Conservation (phyloP, 495 filamentous ascomycete species). For the Tuber aestivum region DNA sequence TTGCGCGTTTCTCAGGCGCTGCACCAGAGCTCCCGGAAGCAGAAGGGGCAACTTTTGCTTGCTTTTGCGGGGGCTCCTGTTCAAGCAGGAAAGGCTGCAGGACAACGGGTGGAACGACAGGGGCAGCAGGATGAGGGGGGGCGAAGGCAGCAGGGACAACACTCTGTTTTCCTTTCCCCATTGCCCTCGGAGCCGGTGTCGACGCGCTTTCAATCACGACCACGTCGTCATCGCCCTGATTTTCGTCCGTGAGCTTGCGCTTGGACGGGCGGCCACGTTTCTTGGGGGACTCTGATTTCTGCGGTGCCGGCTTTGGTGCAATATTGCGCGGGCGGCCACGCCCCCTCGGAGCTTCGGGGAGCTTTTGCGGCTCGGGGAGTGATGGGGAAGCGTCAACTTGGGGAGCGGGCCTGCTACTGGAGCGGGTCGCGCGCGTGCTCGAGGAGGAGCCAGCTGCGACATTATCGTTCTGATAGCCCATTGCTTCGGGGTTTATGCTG, state of each 20-base stretch:
- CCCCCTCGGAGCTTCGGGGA: constrained; percentile 1
- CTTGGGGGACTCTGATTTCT: background rate
- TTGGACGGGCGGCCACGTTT: constrained; percentile 14
- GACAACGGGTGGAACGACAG: background rate
- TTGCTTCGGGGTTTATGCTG: constrained; percentile 16
- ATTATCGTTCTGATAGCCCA: constrained; percentile 15
- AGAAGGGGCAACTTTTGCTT: constrained; percentile 8
- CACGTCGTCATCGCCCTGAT: constrained; percentile 13
- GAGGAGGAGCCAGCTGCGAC: constrained; percentile 3
- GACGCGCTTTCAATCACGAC: constrained; percentile 4
- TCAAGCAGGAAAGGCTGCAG: background rate
- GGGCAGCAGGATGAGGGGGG: background rate
- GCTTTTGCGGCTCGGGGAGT: background rate
- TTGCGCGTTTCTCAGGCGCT: constrained; percentile 28
- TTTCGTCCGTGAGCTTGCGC: constrained; percentile 18
- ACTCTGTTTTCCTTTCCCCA: constrained; percentile 23
- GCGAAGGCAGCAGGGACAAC: background rate
- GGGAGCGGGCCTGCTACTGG: constrained; percentile 9
- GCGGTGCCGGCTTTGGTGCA: background rate
- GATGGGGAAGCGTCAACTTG: constrained; percentile 19
- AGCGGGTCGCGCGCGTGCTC: constrained; percentile 19
- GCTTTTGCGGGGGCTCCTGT: constrained; percentile 18
- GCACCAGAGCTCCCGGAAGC: background rate
- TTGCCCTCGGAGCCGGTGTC: constrained; percentile 8
- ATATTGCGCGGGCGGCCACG: background rate